Evolutionary conservation across 768 basidiomycete species (phyloP), one percentile per base, ranked within the genome.

Genomic region (Trametes coccinea): DNA sequence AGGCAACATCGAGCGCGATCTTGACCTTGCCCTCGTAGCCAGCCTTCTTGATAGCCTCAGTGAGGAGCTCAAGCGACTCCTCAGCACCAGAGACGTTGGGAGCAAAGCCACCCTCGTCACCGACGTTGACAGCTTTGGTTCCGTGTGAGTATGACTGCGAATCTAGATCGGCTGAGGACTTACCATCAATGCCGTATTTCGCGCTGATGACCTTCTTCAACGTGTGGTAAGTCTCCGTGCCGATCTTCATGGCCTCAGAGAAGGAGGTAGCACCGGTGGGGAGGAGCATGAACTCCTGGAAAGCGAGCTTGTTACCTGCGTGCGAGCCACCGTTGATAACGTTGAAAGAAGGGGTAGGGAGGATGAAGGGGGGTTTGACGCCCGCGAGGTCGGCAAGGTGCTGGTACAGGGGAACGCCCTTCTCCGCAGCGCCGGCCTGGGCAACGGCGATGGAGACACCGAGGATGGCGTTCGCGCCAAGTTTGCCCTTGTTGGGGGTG

Each of bases 251-350:
- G 60, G 97, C 95, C 82, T 99, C 95, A 34, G 92, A 87, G 84
- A 98, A 99, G 61, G 83, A 84, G 16, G 82, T 69, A 53, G 97
- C 97, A 54, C 95, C 96, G 63, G 94, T 95, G 64, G 97, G 96
- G 65, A 98, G 84, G 69, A 99, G 84, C 97, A 99, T 98, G 84
- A 99, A 99, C 79, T 99, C 97, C 79, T 99, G 97, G 92, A 98
- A 99, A 41, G 97, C 97, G 65, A 99, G 91, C 79, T 96, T 95
- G 85, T 99, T 99, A 53, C 97, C 97, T 61, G 97, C 97, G 75
- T 99, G 97, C 65, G 96, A 98, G 66, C 97, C 97, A 76, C 97
- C 97, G 79, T 99, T 99, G 83, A 99, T 99, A 70, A 99, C 97
- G 76, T 99, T 99, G 86, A 99, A 95, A 61, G 92, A 87, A 50